Base-by-base conservation (phyloP, 2,329 filamentous ascomycete genomes). In the Ciborinia camelliae region DNA sequence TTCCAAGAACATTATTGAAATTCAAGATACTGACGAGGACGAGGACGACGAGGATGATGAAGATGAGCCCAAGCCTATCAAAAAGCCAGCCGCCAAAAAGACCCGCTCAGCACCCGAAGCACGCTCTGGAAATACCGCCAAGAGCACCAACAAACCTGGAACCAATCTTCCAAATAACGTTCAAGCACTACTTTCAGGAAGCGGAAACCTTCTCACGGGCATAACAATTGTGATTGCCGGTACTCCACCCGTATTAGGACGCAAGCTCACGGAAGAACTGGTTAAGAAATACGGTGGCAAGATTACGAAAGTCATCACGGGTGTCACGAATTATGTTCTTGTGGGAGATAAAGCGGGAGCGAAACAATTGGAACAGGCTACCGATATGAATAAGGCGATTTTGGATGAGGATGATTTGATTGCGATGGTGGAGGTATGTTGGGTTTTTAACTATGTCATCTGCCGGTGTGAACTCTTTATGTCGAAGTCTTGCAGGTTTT, bases 311-410 rank as follows among this genome's bases (percentile, higher is more conserved):
- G 55, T 50, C 32, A 23, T 72, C 51, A 70, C 63, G 30, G 67
- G 67, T 63, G 71, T 69, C 15, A 73, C 70, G 2, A 52, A 62
- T 51, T 71, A 63, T 47, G 71, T 70, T 23, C 64, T 73, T 26
- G 45, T 73, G 14, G 71, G 71, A 6, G 68, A 70, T 64, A 68
- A 71, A 26, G 68, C 70, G 14, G 70, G 70, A 20, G 69, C 70
- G 0, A 70, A 67, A 39, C 71, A 72, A 65, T 63, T 72, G 39
- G 68, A 70, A 18, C 60, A 72, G 45, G 70, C 71, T 26, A 64
- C 65, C 45, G 47, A 65, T 1, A 55, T 68, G 10, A 66, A 66
- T 8, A 51, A 70, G 18, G 47, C 68, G 37, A 67, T 59, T 14
- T 35, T 68, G n/a, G 67, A 71, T 64, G 71, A 73, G 39, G 67